Evolutionary conservation across 1,284 basidiomycete species (phyloP).

Genomic region (Cystobasidium slooffiae): DNA sequence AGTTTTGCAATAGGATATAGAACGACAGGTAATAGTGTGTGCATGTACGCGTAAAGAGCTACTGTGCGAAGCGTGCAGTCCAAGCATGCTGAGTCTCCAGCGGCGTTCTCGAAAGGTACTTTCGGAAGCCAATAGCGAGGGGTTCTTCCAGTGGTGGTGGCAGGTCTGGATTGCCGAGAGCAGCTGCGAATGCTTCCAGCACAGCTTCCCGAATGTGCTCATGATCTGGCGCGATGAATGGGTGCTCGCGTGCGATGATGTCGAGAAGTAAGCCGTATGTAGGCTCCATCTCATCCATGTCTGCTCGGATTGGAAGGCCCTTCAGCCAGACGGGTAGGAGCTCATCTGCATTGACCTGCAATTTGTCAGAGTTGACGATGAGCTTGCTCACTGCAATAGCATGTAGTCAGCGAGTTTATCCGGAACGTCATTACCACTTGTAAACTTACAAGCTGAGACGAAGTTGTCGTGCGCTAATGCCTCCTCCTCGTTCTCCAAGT

Average conservation of each 20-base stretch:
- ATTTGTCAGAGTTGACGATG: background rate
- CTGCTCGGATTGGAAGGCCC: constrained; percentile 16
- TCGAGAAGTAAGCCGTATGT: constrained; percentile 35
- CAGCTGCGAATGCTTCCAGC: constrained; percentile 4
- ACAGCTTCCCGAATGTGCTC: constrained; percentile 1
- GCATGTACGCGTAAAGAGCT: background rate
- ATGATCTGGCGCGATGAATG: constrained; percentile 12
- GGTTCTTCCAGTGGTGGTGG: background rate
- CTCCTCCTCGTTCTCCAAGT: constrained; percentile 8
- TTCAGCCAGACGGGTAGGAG: constrained; percentile 28
- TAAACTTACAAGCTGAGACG: constrained; percentile 33
- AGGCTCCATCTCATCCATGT: constrained; percentile 33
- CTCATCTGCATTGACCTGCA: background rate
- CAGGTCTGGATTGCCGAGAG: constrained; percentile 11
- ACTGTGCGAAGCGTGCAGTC: background rate
- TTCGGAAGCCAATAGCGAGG: background rate
- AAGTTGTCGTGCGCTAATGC: constrained; percentile 34
- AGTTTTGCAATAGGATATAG: background rate
- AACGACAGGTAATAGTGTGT: constrained; percentile 5
- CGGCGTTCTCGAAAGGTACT: constrained; percentile 15
- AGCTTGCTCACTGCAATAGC: constrained; percentile 30
- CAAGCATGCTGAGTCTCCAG: constrained; percentile 26
- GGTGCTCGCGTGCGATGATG: constrained; percentile 30
- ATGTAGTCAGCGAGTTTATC: background rate
- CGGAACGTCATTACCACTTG: background rate